Base-by-base conservation (phyloP, 2,329 filamentous ascomycete species). In the Diaporthe ampelina region DNA sequence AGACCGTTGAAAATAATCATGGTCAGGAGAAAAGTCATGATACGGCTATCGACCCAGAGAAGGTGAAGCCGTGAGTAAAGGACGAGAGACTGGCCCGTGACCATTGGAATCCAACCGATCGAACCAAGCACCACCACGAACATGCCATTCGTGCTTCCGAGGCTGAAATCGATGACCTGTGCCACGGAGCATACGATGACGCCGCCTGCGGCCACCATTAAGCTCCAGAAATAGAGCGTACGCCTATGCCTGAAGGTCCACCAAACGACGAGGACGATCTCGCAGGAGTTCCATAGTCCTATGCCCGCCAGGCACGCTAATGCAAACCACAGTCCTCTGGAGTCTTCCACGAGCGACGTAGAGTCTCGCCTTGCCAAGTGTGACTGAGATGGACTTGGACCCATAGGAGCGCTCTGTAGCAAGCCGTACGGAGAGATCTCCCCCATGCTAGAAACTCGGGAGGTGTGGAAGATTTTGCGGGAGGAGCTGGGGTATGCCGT, bases 61-160 rank as follows among this genome's bases (percentile, higher is more conserved):
- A 92, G 83, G 78, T 93, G 88, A 13, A 91, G 85, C 29, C 91
- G 86, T 63, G 90, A 92, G 80, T 89, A 91, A 3, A 91, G 82
- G 7, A 91, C 88, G 21, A 90, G 76, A 0, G 87, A 86, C 78
- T 91, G 88, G 5, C 91, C 91, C 21, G 88, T 88, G 11, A 91
- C 87, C 85, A 91, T 90, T 6, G 82, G 78, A 79, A 87, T 88
- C 88, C 91, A 89, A 15, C 89, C 72, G 3, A 43, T 17, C 15
- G 56, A 73, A 9, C 72, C 72, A 29, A 73, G 26, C 19, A 59
- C 54, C 9, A 63, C 24, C 26, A 48, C 43, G 17, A 70, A 58
- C 24, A 70, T 26, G 19, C 43, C n/a, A 40, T 52, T 63, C 24
- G 50, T 26, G 19, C 48, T 54, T 10, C 32, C 54, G 19, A 61